Conservation (phyloP, 1,284 basidiomycete genomes). For the Mycena sp. region DNA sequence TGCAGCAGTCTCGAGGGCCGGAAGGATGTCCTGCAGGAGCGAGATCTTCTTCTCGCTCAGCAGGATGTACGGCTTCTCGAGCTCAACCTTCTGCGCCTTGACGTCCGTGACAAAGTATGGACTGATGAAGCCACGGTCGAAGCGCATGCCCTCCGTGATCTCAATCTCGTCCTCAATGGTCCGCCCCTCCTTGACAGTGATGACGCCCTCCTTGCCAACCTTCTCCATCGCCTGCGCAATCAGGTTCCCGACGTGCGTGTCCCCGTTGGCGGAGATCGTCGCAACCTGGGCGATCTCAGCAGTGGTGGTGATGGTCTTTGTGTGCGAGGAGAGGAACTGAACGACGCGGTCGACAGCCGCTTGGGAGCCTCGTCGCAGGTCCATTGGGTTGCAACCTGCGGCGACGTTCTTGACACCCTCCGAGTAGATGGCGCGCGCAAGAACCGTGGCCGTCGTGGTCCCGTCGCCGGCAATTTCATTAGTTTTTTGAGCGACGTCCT, state of each 20-base stretch:
- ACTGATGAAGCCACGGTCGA: conserved; percentile 98
- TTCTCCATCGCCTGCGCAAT: conserved; percentile 99
- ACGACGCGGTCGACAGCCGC: conserved; percentile 97
- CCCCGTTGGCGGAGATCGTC: conserved; percentile 98
- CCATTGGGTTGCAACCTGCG: conserved; percentile 99
- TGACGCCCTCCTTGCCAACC: conserved; percentile 99
- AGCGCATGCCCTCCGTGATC: conserved; percentile 99
- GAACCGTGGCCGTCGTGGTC: conserved; percentile 97
- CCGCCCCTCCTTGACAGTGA: conserved; percentile 98
- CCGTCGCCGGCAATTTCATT: conserved; percentile 99
- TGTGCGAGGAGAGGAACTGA: conserved; percentile 89
- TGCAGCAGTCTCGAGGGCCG: conserved; percentile 92
- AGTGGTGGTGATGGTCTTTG: conserved; percentile 95
- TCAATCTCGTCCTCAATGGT: conserved; percentile 99
- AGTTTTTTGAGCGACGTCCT: conserved; percentile 96
- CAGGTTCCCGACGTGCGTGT: conserved; percentile 92
- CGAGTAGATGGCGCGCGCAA: conserved; percentile 96
- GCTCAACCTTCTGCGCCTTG: conserved; percentile 96
- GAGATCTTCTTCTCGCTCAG: conserved; percentile 99
- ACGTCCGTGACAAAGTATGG: conserved; percentile 99
- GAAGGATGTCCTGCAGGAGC: conserved; percentile 93
- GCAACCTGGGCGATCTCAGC: conserved; percentile 98
- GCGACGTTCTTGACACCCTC: conserved; percentile 99
- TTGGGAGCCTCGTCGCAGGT: conserved; percentile 95
- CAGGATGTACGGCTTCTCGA: conserved; percentile 95